Evolutionary conservation across 306 rosid genomes (phyloP).

Genomic region (Vigna nakashimae): DNA sequence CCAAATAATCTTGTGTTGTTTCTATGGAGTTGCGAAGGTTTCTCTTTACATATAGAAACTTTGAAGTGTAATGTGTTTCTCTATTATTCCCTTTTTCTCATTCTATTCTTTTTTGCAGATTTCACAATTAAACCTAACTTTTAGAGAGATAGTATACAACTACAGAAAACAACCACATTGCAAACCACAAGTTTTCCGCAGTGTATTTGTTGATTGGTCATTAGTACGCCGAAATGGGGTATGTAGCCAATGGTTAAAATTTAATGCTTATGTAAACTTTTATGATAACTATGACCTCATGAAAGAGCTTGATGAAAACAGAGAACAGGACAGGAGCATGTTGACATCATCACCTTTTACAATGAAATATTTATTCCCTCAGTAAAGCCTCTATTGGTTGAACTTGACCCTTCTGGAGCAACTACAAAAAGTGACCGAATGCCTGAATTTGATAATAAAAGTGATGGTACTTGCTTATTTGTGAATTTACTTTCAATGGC

Average conservation of each 20-base stretch:
- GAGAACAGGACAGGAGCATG: constrained; percentile 85
- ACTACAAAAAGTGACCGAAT: constrained; percentile 56
- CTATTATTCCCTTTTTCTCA: constrained; percentile 34
- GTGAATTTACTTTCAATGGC: constrained; percentile 13
- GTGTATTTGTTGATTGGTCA: constrained; percentile 89
- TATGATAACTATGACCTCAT: constrained; percentile 41
- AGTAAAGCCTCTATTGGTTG: constrained; percentile 86
- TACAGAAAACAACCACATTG: constrained; percentile 96
- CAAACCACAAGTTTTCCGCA: constrained; percentile 90
- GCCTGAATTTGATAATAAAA: constrained; percentile 74
- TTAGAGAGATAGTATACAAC: constrained; percentile 85
- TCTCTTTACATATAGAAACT: constrained; percentile 32
- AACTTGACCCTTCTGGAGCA: constrained; percentile 83
- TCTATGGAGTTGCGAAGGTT: constrained; percentile 97
- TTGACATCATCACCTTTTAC: constrained; percentile 90
- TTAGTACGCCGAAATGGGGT: constrained; percentile 80
- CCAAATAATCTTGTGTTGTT: constrained; percentile 94
- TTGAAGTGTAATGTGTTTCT: constrained; percentile 25
- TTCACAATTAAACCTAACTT: constrained; percentile 85
- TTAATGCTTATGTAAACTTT: constrained; percentile 20
- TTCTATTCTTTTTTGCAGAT: constrained; percentile 70
- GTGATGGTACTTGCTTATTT: constrained; percentile 63
- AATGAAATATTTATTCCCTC: constrained; percentile 88
- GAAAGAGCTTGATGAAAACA: constrained; percentile 58
- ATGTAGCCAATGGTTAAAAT: constrained; percentile 34